Evolutionary conservation across 225 moss, liverwort and hornwort species (phyloP), one percentile per base, ranked within the genome.

Genomic region (Antitrichia curtipendula): DNA sequence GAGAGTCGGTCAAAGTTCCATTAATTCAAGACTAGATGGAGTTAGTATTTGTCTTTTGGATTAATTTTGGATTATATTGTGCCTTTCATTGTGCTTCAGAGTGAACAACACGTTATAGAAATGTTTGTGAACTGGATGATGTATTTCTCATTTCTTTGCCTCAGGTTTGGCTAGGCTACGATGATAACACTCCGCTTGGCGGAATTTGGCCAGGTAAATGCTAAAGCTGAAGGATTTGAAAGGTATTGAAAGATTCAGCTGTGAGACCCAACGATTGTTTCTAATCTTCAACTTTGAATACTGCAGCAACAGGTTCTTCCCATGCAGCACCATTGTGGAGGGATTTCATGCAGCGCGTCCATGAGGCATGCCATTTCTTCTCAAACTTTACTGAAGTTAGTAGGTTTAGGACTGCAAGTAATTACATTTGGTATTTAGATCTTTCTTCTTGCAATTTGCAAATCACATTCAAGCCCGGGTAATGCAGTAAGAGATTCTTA

Each of bases 101-200:
- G 47, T 85, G 62, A 66, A 75, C 56, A 76, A 20, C n/a, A 71
- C 13, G 49, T 32, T 65, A 59, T 25, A 64, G 27, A 32, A 80
- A 68, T 34, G 43, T 58, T 50, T 82, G 68, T 66, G 81, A 57
- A 62, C 40, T 80, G 60, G 43, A 31, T 41, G 62, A 62, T 76
- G 21, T 49, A 63, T 62, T 82, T 43, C 71, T 78, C 86, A 49
- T 80, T 79, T 45, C 47, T 57, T 65, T 84, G 63, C 78, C 32
- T 82, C 91, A 97, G 96, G 95, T 98, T 87, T 98, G 98, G 98
- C 92, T 98, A 43, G 98, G 98, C 69, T 96, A 98, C 85, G 98
- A 98, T 82, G 91, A 98, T 87, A 97, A 97, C 86, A 84, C 93
- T 85, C 96, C 98, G n/a, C 94, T 98, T 80, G 97, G 97, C 84